Percentiles rank a stretch among this genome's conserved stretches.
Evolutionary conservation across 1,284 basidiomycete species (phyloP).

Genomic region (Stygiomarasmius scandens): DNA sequence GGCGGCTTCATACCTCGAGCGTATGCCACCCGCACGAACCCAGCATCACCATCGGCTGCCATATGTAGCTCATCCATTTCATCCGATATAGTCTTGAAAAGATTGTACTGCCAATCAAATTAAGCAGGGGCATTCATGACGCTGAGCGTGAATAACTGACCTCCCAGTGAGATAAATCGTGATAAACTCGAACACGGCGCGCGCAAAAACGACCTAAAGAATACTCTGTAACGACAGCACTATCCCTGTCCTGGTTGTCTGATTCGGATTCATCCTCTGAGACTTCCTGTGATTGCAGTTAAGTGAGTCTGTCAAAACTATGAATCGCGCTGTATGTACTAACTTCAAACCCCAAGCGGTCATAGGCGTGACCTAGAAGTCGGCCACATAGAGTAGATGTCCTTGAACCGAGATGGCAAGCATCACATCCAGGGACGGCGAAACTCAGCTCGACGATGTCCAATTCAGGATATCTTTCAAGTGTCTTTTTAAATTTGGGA

Average conservation of each 20-base stretch:
- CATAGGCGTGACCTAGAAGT: constrained; percentile 61
- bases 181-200: constrained; percentile 66
- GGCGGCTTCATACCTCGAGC: constrained; percentile 58
- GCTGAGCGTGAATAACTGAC: too few relatives aligned
- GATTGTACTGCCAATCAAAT: constrained; percentile 47
- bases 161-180: constrained; percentile 85
- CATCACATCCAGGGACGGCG: constrained; percentile 69
- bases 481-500: constrained; percentile 61
- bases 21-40: constrained; percentile 60
- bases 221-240: constrained; percentile 38
- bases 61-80: constrained; percentile 58
- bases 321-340: not conserved
- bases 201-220: constrained; percentile 79
- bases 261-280: constrained; percentile 34
- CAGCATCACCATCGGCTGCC: constrained; percentile 32
- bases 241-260: constrained; percentile 30
- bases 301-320: not conserved
- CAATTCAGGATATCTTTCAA: constrained; percentile 71
- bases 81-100: constrained; percentile 55
- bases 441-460: constrained; percentile 55
- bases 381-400: constrained; percentile 62
- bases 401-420: constrained; percentile 74
- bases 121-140: too few relatives aligned
- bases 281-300: constrained; percentile 13
- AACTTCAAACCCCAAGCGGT: constrained; percentile 60